Evolutionary conservation across 305 asterid genomes (phyloP).

Genomic region (Fraxinus baroniana): DNA sequence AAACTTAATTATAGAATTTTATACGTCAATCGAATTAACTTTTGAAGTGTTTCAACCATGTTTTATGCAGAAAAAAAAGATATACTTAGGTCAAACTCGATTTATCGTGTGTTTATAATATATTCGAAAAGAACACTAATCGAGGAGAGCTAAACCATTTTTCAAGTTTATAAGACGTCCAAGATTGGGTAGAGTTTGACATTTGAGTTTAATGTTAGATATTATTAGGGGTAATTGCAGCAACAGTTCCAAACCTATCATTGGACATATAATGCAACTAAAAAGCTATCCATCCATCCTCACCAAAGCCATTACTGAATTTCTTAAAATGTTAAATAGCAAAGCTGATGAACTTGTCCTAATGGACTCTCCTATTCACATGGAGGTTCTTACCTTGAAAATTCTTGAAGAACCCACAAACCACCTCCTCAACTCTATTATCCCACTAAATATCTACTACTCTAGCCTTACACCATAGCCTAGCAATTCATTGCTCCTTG

Average conservation of each 20-base stretch:
- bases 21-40: neutral
- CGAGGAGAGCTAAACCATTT: neutral
- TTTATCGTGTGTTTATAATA: neutral
- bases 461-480: too few species aligned
- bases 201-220: neutral
- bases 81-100: neutral
- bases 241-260: too few species aligned
- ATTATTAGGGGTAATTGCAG: too few species aligned
- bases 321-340: neutral
- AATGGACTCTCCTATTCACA: neutral
- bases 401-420: neutral
- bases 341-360: neutral
- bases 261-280: neutral
- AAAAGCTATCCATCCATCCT: neutral
- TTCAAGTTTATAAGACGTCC: neutral
- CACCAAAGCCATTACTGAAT: neutral
- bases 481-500: too few species aligned
- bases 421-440: too few species aligned
- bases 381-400: neutral
- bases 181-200: neutral
- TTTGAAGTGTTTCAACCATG: neutral
- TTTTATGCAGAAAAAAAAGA: neutral
- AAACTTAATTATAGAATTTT: neutral
- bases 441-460: too few species aligned
- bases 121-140: neutral